phyloP scores from a whole-genome alignment of 176 grass and related monocot species.

The Carex pumila region DNA sequence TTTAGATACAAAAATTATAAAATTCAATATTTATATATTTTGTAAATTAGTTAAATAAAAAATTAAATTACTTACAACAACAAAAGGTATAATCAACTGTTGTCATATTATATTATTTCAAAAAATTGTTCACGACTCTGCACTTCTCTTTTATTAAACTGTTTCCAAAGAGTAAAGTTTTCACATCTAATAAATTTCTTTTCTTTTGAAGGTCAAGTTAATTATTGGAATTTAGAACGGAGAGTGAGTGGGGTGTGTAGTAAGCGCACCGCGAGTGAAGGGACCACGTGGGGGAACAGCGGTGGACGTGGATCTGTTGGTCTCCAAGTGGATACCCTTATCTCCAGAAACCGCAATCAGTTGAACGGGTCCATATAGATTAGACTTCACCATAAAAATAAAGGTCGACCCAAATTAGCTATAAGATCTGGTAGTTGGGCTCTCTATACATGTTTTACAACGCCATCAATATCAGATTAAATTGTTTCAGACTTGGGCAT shows the following conservation, averaged over 20 bases:
- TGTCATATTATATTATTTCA: no score
- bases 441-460: background rate
- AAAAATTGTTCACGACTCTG: no score
- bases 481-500: background rate
- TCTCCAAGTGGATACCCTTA: background rate
- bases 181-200: no score
- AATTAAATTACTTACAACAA: no score
- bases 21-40: no score
- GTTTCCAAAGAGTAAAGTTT: no score
- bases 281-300: background rate
- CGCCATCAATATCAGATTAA: background rate
- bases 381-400: background rate
- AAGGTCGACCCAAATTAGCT: background rate
- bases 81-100: background rate
- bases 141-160: no score
- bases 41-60: no score
- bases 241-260: background rate
- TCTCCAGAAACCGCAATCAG: background rate
- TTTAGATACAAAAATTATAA: no score
- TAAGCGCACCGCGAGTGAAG: background rate
- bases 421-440: background rate
- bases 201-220: no score
- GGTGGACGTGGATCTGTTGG: conserved; percentile 5
- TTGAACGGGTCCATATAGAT: background rate
- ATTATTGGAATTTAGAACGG: no score